Evolutionary conservation across 192 early-diverging fungal genomes (phyloP).

Genomic region (Obelidium mucronatum): DNA sequence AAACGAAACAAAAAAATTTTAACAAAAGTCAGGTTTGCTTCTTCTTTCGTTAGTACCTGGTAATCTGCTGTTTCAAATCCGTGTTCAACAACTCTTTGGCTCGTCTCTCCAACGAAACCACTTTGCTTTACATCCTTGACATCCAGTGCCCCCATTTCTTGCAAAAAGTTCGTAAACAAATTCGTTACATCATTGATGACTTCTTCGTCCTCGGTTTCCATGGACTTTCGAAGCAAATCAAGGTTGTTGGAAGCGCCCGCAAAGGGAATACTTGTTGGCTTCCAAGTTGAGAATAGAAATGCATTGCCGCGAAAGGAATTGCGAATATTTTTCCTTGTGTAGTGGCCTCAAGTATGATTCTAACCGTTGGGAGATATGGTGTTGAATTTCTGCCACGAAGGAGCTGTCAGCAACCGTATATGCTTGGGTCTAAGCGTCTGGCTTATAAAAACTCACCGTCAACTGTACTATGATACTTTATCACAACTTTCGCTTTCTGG

Average conservation of each 20-base stretch:
- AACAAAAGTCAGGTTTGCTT: no score
- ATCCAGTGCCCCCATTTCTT: background rate
- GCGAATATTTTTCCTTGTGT: background rate
- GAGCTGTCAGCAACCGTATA: no score
- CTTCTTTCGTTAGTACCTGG: no score
- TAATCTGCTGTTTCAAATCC: background rate
- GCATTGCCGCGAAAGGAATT: background rate
- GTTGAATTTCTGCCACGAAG: background rate
- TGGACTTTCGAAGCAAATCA: background rate
- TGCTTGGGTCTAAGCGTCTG: no score
- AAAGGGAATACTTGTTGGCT: background rate
- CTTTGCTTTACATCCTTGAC: conserved; percentile 48
- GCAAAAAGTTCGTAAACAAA: background rate
- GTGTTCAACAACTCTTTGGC: conserved; percentile 44
- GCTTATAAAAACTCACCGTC: conserved; percentile 17
- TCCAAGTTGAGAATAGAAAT: background rate
- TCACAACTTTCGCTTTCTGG: conserved; percentile 29
- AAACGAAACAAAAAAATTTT: conserved; percentile 46
- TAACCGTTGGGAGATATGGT: background rate
- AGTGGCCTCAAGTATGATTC: background rate
- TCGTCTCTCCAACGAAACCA: conserved; percentile 64
- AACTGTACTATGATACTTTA: conserved; percentile 11
- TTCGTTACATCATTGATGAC: background rate
- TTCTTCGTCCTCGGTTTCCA: background rate
- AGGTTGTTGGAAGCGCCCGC: background rate